Conservation (phyloP, 108 stramenopile species). For the Cyclotella distinguenda region DNA sequence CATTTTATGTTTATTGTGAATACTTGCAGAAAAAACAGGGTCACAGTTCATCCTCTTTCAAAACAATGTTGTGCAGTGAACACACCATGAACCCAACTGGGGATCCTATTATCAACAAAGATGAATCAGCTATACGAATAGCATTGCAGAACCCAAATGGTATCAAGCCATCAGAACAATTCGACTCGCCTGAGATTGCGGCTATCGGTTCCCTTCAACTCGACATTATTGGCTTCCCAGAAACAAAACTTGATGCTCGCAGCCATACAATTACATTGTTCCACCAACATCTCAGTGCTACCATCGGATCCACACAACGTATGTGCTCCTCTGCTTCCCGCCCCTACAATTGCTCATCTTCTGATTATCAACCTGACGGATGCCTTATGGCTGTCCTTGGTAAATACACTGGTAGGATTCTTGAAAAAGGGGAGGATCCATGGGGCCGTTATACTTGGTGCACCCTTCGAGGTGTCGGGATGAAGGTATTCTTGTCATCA, state of each 20-base stretch:
- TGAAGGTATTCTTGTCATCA: conserved; percentile 3
- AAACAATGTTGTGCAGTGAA: too few species aligned
- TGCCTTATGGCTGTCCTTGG: background rate
- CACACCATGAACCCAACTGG: too few species aligned
- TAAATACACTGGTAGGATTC: background rate
- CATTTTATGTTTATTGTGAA: too few species aligned
- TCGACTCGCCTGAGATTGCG: conserved; percentile 3
- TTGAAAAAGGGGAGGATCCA: background rate
- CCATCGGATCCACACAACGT: background rate
- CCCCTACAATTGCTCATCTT: background rate
- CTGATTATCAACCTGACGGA: conserved; percentile 9
- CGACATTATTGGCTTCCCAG: background rate
- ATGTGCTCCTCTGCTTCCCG: background rate
- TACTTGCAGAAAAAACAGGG: too few species aligned
- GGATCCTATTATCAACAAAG: too few species aligned
- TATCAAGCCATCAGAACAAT: too few species aligned
- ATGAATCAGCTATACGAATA: too few species aligned
- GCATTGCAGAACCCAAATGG: too few species aligned
- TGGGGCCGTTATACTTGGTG: conserved; percentile 2
- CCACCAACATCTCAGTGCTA: background rate
- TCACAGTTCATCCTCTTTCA: too few species aligned
- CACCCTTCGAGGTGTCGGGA: background rate
- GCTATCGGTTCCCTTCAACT: background rate
- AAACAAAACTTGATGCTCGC: background rate
- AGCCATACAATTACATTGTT: background rate